Conservation (phyloP, 768 basidiomycete genomes). For the Pulveroboletus sp. region DNA sequence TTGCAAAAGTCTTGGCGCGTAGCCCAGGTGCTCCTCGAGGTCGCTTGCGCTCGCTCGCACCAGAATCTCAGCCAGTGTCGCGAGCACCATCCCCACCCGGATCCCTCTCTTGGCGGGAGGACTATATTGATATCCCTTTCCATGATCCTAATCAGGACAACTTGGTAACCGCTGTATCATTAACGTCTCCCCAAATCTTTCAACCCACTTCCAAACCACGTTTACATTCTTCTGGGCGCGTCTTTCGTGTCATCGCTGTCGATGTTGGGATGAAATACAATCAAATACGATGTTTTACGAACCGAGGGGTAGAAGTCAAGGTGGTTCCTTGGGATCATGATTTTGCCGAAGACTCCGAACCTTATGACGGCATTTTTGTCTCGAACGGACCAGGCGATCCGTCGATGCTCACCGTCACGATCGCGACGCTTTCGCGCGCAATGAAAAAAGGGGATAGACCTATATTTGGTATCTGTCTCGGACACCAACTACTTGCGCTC, state of each 20-base stretch:
- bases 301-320: slow-evolving; percentile 92
- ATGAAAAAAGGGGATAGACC: slow-evolving; percentile 77
- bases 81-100: slow-evolving; percentile 54
- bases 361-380: slow-evolving; percentile 92
- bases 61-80: slow-evolving; percentile 40
- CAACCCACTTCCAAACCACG: slow-evolving; percentile 53
- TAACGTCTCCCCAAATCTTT: slow-evolving; percentile 64
- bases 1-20: slow-evolving; percentile 78
- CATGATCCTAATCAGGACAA: slow-evolving; percentile 86
- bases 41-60: slow-evolving; percentile 33
- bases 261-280: slow-evolving; percentile 99
- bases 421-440: slow-evolving; percentile 60
- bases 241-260: slow-evolving; percentile 81
- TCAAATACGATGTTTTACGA: slow-evolving; percentile 94
- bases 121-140: slow-evolving; percentile 82
- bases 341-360: slow-evolving; percentile 72
- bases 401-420: slow-evolving; percentile 72
- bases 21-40: slow-evolving; percentile 44
- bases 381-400: slow-evolving; percentile 99
- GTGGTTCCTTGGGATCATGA: slow-evolving; percentile 98
- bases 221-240: slow-evolving; percentile 75
- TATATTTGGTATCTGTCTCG: slow-evolving; percentile 98
- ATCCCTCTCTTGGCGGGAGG: slow-evolving; percentile 70
- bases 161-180: slow-evolving; percentile 88
- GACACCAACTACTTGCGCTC: slow-evolving; percentile 94